Base-by-base conservation (phyloP, 2,329 filamentous ascomycete genomes). In the Conoideocrella luteorostrata region DNA sequence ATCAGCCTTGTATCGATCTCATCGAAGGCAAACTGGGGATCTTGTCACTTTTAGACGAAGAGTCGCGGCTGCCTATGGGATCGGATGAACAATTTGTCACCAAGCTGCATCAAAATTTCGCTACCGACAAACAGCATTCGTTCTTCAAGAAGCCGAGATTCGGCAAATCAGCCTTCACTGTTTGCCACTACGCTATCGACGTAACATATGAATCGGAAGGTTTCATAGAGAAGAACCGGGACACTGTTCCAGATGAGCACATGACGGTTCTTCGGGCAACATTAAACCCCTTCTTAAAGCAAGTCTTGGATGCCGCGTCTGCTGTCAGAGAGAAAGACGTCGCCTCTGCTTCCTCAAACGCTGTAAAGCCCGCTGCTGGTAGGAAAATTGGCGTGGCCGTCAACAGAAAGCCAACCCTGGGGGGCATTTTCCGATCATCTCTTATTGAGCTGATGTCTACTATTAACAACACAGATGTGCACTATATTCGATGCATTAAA, bases 101-200 rank as follows among this genome's bases (percentile, higher is more conserved):
- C 41, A 98, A 98, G 68, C 74, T 98, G 37, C 90, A 98, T 65
- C 85, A 94, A 64, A 93, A 97, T 66, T 98, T 90, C 60, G 83
- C 84, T 9, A 77, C 75, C 12, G 86, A 93, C 62, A 97, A 97
- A 72, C 86, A 93, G 72, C 86, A 93, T 64, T 87, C 88, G 59
- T 97, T 96, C 64, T 98, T 94, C 78, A 97, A 96, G 74, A 98
- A 97, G 70, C 93, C 93, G 6, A 80, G 93, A 45, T 98, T 98
- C 57, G 93, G 93, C 54, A 97, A 97, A 68, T 95, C 90, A 12
- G 78, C 93, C 1, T 98, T 98, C 69, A 97, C 93, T 7, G 90
- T 98, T 50, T 97, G 91, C 66, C 94, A 98, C 68, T 98, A 98
- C 67, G 93, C 93, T 41, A 77, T 98, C 45, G 93, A 98, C 58